phyloP scores from a whole-genome alignment of 2,329 filamentous ascomycete species.

The Claviceps pusilla region DNA sequence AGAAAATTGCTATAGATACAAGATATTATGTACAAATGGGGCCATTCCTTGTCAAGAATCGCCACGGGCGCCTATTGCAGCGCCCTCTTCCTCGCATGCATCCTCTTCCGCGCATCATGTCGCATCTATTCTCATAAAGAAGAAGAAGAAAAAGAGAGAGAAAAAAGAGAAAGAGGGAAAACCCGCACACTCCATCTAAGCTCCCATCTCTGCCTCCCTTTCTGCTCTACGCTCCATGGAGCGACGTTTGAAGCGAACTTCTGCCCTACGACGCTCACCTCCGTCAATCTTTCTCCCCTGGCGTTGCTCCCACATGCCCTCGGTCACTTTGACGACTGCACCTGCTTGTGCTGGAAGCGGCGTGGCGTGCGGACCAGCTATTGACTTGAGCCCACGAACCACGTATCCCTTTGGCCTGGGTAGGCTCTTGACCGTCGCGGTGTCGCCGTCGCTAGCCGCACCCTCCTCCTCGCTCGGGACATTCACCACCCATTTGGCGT shows the following conservation, averaged over 20 bases:
- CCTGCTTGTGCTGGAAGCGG: constrained; percentile 50
- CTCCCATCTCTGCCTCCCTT: constrained; percentile 27
- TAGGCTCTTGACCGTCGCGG: constrained; percentile 7
- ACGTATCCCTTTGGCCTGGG: constrained; percentile 35
- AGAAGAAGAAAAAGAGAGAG: too few species aligned
- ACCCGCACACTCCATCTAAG: constrained; percentile 14
- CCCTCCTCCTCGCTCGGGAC: constrained; percentile 30
- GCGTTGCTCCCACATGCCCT: constrained; percentile 87
- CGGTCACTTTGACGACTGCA: constrained; percentile 54
- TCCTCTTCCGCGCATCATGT: too few species aligned
- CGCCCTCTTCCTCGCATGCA: neutral
- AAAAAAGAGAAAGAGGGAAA: neutral
- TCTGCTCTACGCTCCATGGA: constrained; percentile 64
- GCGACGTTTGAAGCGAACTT: constrained; percentile 75
- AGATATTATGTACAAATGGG: neutral
- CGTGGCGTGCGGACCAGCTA: constrained; percentile 61
- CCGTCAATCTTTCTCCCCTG: constrained; percentile 87
- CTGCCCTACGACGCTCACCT: constrained; percentile 76
- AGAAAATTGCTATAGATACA: neutral
- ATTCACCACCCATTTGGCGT: constrained; percentile 39
- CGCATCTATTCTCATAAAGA: too few species aligned
- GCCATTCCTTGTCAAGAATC: neutral
- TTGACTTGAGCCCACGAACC: constrained; percentile 51
- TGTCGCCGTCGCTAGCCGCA: constrained; percentile 11
- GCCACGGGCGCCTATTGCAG: neutral